Conservation (phyloP, 1,139 yeast species). For the Protomyces pachydermus region DNA sequence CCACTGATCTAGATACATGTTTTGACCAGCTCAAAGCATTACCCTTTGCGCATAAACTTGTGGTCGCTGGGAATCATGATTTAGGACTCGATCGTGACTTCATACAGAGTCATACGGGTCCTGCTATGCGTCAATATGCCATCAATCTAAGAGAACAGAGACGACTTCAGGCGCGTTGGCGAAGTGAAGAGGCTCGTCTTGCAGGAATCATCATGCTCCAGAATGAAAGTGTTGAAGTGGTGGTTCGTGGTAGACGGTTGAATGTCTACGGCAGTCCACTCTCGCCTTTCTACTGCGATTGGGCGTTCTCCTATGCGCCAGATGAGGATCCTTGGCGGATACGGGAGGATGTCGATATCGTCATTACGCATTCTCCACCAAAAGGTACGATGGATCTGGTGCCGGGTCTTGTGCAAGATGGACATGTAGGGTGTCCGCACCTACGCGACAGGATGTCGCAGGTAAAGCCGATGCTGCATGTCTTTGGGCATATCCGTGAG, state of each 20-base stretch:
- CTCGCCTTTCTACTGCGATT: conserved; percentile 16
- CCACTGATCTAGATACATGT: not conserved
- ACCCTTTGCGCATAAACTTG: conserved; percentile 14
- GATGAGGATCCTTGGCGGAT: conserved; percentile 8
- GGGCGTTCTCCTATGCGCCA: conserved; percentile 22
- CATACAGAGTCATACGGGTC: not conserved
- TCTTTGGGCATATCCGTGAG: conserved; percentile 21
- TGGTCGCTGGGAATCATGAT: conserved; percentile 26
- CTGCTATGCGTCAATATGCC: not conserved
- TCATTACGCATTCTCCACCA: conserved; percentile 23
- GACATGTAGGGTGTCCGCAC: conserved; percentile 21
- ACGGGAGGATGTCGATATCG: not conserved
- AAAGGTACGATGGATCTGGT: conserved; percentile 12
- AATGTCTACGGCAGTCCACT: conserved; percentile 20
- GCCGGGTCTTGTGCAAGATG: not conserved
- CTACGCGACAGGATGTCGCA: not conserved
- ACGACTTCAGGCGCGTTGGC: not conserved
- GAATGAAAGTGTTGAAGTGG: conserved; percentile 2
- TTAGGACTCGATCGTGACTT: conserved; percentile 19
- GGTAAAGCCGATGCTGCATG: conserved; percentile 5
- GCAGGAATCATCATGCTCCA: conserved; percentile 13
- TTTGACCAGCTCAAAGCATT: conserved; percentile 12
- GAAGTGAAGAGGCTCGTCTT: conserved; percentile 4
- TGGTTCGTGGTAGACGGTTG: not conserved
- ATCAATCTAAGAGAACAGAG: not conserved